A percentile compares a stretch with the other conserved stretches of the same genome.
These are phyloP conservation scores for Amanita rimosa DNA, from an alignment of 768 basidiomycete species.

Conservation along the genomic window DNA sequence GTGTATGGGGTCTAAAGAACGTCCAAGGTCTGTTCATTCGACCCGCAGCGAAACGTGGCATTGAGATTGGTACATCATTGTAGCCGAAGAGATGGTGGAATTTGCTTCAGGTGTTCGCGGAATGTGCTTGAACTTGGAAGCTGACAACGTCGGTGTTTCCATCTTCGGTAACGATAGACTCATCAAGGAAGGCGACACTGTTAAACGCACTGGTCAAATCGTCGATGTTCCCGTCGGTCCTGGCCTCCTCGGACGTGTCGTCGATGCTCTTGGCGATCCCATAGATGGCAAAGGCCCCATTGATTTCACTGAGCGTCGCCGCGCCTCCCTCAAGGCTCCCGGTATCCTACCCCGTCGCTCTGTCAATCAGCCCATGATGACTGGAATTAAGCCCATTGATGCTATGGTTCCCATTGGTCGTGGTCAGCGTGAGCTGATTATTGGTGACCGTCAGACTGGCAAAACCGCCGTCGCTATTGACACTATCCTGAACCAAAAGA, in stretches of 20 bases:
- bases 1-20: constrained; percentile 98
- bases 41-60: constrained; percentile 5
- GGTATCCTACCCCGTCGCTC: constrained; percentile 99
- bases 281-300: constrained; percentile 99
- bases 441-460: constrained; percentile 99
- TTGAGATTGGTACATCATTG: constrained; percentile 8
- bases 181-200: constrained; percentile 99
- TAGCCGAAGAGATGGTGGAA: constrained; percentile 99
- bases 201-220: constrained; percentile 99
- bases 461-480: constrained; percentile 99
- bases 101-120: constrained; percentile 99
- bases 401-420: constrained; percentile 99
- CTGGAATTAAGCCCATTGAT: constrained; percentile 99
- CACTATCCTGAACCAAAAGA: constrained; percentile 99
- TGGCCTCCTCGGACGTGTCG: constrained; percentile 94
- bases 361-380: constrained; percentile 99
- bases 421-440: constrained; percentile 99
- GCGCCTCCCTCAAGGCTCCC: constrained; percentile 97
- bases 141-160: constrained; percentile 99
- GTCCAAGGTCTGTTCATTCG: constrained; percentile 67
- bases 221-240: constrained; percentile 99
- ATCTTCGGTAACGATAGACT: constrained; percentile 97
- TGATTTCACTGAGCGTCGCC: constrained; percentile 84
- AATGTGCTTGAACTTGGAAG: constrained; percentile 99
- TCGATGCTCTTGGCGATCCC: constrained; percentile 99